phyloP scores from a whole-genome alignment of 768 basidiomycete genomes.

The Cystobasidium ongulense region DNA sequence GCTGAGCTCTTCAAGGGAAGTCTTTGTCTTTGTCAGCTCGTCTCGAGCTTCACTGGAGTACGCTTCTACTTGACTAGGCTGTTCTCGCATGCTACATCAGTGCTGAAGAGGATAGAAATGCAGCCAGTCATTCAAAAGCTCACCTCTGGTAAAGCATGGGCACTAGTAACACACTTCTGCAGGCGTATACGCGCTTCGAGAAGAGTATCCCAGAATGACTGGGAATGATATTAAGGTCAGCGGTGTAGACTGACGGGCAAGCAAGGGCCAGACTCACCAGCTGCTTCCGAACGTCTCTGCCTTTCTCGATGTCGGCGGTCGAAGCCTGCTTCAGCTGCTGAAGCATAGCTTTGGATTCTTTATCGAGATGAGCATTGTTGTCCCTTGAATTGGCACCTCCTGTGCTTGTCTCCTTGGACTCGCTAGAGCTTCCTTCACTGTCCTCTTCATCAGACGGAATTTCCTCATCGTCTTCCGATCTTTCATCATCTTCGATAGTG shows the following conservation, averaged over 20 bases:
- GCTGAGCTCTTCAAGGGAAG: conserved; percentile 46
- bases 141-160: conserved; percentile 62
- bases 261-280: conserved; percentile 54
- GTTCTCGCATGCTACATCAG: background rate
- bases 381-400: background rate
- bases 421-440: background rate
- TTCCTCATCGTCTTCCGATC: conserved; percentile 12
- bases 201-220: conserved; percentile 78
- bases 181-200: conserved; percentile 84
- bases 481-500: background rate
- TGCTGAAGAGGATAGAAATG: conserved; percentile 42
- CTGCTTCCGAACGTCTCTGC: conserved; percentile 72
- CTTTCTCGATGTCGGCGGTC: conserved; percentile 54
- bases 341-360: conserved; percentile 21
- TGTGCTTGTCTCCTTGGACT: background rate
- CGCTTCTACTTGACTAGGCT: background rate
- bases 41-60: background rate
- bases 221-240: background rate
- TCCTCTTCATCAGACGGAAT: background rate
- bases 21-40: conserved; percentile 39
- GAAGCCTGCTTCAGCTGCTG: conserved; percentile 24
- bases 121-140: conserved; percentile 42
- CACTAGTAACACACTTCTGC: conserved; percentile 65
- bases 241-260: background rate
- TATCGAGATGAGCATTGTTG: background rate